Percentiles rank a stretch among this genome's conserved stretches.
Evolutionary conservation across 768 basidiomycete genomes (phyloP).

Genomic region (Pleurotus sapidus): DNA sequence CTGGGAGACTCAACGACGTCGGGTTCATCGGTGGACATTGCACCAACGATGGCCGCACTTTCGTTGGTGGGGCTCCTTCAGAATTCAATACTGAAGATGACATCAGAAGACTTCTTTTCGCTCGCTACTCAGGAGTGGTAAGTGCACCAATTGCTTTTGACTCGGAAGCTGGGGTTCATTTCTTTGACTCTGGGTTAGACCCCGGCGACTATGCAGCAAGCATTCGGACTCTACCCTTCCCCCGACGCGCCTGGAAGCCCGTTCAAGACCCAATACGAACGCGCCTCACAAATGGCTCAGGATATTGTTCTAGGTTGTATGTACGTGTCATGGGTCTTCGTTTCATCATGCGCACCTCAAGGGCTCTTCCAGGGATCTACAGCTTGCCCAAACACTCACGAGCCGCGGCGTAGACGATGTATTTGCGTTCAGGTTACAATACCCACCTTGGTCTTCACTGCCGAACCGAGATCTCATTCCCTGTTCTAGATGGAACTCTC

Average conservation of each 20-base stretch:
- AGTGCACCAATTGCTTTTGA: not conserved
- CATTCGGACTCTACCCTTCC: slow-evolving; percentile 33
- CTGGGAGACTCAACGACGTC: slow-evolving; percentile 28
- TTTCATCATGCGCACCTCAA: not conserved
- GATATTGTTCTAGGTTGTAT: slow-evolving; percentile 43
- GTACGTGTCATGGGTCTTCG: slow-evolving; percentile 18
- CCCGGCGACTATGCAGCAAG: slow-evolving; percentile 30
- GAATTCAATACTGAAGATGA: slow-evolving; percentile 38
- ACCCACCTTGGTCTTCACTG: not conserved
- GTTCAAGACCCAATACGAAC: slow-evolving; percentile 37
- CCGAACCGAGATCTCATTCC: not conserved
- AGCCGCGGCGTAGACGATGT: slow-evolving; percentile 27
- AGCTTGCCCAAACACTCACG: slow-evolving; percentile 29
- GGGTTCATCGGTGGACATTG: slow-evolving; percentile 38
- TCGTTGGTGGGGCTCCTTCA: slow-evolving; percentile 31
- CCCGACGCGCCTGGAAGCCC: slow-evolving; percentile 30
- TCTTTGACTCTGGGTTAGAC: slow-evolving; percentile 19
- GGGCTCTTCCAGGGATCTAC: slow-evolving; percentile 32
- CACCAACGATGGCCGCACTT: slow-evolving; percentile 40
- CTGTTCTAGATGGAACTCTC: slow-evolving; percentile 36
- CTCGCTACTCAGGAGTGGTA: slow-evolving; percentile 34
- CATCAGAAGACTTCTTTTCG: slow-evolving; percentile 28
- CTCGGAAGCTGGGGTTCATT: not conserved
- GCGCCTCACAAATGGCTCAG: slow-evolving; percentile 37
- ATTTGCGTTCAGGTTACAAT: slow-evolving; percentile 29